Percentiles rank a stretch among this genome's conserved stretches.
These are phyloP conservation scores for Ogataea paradorogensis DNA, from an alignment of 805 yeast species.

Conservation along the genomic window DNA sequence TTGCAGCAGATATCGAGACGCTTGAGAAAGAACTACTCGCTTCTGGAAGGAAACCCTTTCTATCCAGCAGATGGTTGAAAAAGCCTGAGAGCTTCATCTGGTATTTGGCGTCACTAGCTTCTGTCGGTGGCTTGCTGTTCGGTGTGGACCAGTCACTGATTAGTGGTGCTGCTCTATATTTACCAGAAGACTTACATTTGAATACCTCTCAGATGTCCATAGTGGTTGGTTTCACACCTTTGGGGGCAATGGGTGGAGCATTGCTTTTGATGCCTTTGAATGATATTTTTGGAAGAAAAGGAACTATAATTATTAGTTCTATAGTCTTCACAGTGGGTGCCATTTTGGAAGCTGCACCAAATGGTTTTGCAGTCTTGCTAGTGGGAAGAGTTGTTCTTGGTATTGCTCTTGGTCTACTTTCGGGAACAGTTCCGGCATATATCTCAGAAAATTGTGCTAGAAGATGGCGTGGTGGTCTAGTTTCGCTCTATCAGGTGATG, in stretches of 20 bases:
- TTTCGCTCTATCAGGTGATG: constrained; percentile 58
- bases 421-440: constrained; percentile 57
- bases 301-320: constrained; percentile 52
- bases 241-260: constrained; percentile 64
- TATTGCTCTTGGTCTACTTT: constrained; percentile 61
- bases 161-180: constrained; percentile 13
- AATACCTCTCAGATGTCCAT: constrained; percentile 10
- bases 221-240: constrained; percentile 45
- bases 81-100: constrained; percentile 12
- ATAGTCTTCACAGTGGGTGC: constrained; percentile 60
- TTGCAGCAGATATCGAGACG: constrained; percentile 4
- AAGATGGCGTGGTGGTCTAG: constrained; percentile 52
- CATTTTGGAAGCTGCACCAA: constrained; percentile 50
- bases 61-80: constrained; percentile 13
- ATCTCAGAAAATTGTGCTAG: constrained; percentile 60
- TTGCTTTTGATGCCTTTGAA: constrained; percentile 55
- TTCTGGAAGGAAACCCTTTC: constrained; percentile 10
- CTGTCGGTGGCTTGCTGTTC: constrained; percentile 16
- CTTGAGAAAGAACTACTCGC: constrained; percentile 7
- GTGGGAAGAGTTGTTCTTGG: constrained; percentile 60
- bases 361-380: constrained; percentile 45
- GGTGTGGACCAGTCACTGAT: constrained; percentile 17
- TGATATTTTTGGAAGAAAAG: constrained; percentile 52
- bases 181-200: constrained; percentile 8
- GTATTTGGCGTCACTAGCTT: constrained; percentile 15